These are phyloP conservation scores for Aspergillus pseudoterreus DNA, from an alignment of 2,329 filamentous ascomycete species.

Conservation along the genomic window DNA sequence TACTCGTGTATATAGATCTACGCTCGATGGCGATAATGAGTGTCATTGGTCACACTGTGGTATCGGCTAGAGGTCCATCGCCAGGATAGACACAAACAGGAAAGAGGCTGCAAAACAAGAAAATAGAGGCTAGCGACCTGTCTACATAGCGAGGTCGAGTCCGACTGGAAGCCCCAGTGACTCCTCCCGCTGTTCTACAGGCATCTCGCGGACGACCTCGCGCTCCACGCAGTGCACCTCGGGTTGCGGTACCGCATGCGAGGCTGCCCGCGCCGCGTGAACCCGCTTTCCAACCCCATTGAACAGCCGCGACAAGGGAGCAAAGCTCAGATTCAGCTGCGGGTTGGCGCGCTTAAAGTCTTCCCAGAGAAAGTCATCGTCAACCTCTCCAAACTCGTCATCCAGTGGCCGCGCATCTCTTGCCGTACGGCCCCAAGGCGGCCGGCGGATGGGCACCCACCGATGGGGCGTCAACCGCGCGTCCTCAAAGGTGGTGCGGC, in stretches of 20 bases:
- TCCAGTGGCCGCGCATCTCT: conserved; percentile 3
- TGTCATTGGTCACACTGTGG: not conserved
- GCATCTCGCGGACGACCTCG: no score
- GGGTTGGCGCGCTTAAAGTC: conserved; percentile 3
- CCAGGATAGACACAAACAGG: not conserved
- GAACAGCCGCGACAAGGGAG: conserved; percentile 18
- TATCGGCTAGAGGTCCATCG: not conserved
- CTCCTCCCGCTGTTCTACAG: no score
- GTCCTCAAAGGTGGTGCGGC: conserved; percentile 18
- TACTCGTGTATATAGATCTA: not conserved
- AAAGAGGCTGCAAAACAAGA: not conserved
- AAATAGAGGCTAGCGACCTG: not conserved
- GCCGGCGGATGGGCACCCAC: conserved; percentile 19
- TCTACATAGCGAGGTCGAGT: no score
- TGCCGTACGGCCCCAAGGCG: conserved; percentile 10
- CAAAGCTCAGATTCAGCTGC: conserved; percentile 4
- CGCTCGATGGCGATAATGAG: not conserved
- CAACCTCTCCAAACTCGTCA: conserved; percentile 18
- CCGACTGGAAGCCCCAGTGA: no score
- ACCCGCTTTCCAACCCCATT: not conserved
- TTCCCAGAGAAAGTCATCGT: conserved; percentile 25
- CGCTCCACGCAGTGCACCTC: not conserved
- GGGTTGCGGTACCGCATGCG: not conserved
- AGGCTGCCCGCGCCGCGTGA: not conserved
- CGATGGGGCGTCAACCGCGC: conserved; percentile 13